These are phyloP conservation scores for Solanum okadae DNA, from an alignment of 257 asterid species.

Conservation along the genomic window DNA sequence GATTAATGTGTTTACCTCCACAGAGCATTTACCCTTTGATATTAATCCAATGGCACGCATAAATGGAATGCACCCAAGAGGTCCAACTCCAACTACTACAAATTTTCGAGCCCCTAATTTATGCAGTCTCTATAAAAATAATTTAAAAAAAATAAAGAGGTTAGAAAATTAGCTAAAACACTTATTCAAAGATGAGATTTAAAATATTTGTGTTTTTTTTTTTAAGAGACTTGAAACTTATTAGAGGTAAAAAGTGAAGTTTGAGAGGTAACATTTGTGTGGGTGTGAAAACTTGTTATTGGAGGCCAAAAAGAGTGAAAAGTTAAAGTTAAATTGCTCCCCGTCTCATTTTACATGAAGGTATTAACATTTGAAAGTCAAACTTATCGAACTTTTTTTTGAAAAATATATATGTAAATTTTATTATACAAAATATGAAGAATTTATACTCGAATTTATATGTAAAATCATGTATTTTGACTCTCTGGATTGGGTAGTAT, in stretches of 20 bases:
- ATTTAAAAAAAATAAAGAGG: background rate
- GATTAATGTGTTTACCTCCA: constrained; percentile 19
- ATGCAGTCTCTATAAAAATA: constrained; percentile 16
- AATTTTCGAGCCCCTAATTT: constrained; percentile 42
- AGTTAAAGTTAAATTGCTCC: too few relatives aligned
- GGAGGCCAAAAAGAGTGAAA: too few relatives aligned
- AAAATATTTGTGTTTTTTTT: background rate
- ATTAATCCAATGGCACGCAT: constrained; percentile 29
- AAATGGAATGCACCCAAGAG: constrained; percentile 52
- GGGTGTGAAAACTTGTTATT: too few relatives aligned
- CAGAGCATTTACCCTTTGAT: constrained; percentile 25
- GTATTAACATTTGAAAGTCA: background rate
- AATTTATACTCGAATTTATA: background rate
- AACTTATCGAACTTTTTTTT: background rate
- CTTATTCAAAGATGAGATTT: background rate
- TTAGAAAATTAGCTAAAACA: background rate
- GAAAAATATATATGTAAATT: too few relatives aligned
- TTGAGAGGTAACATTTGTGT: background rate
- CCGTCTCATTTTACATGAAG: background rate
- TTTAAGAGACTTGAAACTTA: background rate
- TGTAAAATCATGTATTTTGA: background rate
- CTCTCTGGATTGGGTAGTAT: background rate
- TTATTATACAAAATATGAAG: background rate
- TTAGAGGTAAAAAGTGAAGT: background rate
- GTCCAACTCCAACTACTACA: constrained; percentile 37